phyloP scores from a whole-genome alignment of 2,329 filamentous ascomycete genomes.

The Epichloe uncinata region DNA sequence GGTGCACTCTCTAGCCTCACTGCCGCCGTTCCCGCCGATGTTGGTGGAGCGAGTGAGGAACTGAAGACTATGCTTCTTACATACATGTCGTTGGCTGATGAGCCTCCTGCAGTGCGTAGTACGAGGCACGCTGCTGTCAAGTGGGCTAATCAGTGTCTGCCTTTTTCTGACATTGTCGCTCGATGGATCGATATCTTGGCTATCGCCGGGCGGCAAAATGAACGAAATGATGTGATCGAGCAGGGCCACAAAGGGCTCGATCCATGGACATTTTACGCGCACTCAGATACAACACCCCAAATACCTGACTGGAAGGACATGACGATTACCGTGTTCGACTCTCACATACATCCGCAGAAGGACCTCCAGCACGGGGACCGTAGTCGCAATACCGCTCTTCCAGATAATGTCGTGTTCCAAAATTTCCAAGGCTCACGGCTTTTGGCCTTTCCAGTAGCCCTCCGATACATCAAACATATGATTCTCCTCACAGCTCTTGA shows the following conservation, averaged over 20 bases:
- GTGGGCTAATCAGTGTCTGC: constrained; percentile 79
- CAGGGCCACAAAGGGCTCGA: constrained; percentile 84
- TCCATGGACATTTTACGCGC: constrained; percentile 38
- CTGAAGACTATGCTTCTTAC: constrained; percentile 47
- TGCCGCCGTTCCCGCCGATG: constrained; percentile 26
- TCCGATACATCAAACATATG: constrained; percentile 51
- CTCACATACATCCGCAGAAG: constrained; percentile 16
- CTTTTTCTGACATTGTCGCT: constrained; percentile 63
- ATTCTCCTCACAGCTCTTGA: constrained; percentile 36
- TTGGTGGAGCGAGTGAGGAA: constrained; percentile 15
- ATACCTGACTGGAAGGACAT: constrained; percentile 40
- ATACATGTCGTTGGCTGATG: constrained; percentile 47
- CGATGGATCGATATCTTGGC: constrained; percentile 86
- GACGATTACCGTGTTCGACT: constrained; percentile 35
- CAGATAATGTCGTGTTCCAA: constrained; percentile 19
- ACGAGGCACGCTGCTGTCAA: constrained; percentile 73
- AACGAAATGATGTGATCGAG: constrained; percentile 73
- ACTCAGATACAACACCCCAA: constrained; percentile 26
- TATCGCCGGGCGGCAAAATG: constrained; percentile 49
- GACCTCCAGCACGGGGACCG: background rate
- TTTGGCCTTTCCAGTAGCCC: constrained; percentile 51
- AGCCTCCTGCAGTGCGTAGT: constrained; percentile 47
- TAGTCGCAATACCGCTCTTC: background rate
- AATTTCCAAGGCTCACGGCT: constrained; percentile 35
- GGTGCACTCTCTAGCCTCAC: constrained; percentile 69